Percentiles rank a stretch among this genome's conserved stretches.
Evolutionary conservation across 2,329 filamentous ascomycete species (phyloP).

Genomic region (Trichoderma atroviride): DNA sequence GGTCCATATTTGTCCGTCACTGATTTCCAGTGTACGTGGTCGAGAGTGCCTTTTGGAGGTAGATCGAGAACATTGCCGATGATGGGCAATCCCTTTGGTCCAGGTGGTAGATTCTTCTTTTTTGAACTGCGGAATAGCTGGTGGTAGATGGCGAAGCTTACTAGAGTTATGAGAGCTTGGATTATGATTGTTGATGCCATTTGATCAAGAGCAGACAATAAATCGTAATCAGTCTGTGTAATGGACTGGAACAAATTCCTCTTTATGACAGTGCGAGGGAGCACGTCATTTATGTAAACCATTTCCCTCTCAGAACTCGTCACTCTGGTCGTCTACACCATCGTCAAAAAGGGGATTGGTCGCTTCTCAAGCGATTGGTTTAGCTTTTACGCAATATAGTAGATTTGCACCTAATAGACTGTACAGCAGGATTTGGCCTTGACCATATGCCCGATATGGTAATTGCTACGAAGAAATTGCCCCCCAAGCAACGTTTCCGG

Average conservation of each 20-base stretch:
- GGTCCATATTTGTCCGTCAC: conserved; percentile 39
- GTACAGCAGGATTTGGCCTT: background rate
- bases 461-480: background rate
- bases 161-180: conserved; percentile 1
- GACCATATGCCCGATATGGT: background rate
- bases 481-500: no score
- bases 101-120: conserved; percentile 30
- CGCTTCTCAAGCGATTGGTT: background rate
- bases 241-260: no score
- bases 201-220: no score
- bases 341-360: no score
- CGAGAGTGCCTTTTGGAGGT: conserved; percentile 37
- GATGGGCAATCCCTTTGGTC: conserved; percentile 41
- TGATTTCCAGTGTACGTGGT: conserved; percentile 40
- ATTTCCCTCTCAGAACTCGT: no score
- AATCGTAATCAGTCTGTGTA: background rate
- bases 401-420: background rate
- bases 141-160: conserved; percentile 2
- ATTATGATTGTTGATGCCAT: conserved; percentile 3
- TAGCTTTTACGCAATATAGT: background rate
- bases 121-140: background rate
- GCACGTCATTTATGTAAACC: background rate
- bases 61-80: conserved; percentile 52
- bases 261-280: background rate
- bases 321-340: no score